phyloP scores from a whole-genome alignment of 345 rosid species.

The Orychophragmus violaceus region DNA sequence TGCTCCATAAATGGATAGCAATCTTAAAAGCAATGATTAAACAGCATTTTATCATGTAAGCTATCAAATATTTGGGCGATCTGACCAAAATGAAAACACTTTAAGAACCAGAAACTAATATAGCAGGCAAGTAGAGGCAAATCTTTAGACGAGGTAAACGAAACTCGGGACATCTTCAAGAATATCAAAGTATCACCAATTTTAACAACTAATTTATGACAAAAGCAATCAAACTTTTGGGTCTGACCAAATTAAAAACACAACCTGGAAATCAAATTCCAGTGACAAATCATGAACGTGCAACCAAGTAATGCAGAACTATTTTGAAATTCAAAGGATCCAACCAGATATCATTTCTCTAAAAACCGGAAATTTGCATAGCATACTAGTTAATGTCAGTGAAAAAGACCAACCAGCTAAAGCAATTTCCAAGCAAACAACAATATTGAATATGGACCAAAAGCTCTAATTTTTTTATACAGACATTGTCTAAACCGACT shows the following conservation, averaged over 20 bases:
- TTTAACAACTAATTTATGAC: neutral
- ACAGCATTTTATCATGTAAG: too few species aligned
- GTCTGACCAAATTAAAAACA: neutral
- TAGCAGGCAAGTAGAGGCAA: neutral
- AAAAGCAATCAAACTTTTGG: neutral
- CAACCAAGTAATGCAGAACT: neutral
- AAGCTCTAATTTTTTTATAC: conserved; percentile 38
- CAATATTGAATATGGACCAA: neutral
- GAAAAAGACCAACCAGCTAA: neutral
- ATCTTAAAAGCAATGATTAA: neutral
- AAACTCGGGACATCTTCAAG: neutral
- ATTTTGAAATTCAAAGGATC: too few species aligned
- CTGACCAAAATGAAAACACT: neutral
- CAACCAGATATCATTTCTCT: too few species aligned
- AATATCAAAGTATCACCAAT: neutral
- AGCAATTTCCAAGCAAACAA: neutral
- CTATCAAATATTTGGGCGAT: too few species aligned
- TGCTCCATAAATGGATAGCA: neutral
- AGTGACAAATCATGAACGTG: conserved; percentile 15
- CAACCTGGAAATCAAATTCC: conserved; percentile 55
- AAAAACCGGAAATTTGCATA: neutral
- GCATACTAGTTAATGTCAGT: neutral
- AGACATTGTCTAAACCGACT: neutral
- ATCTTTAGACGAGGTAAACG: neutral
- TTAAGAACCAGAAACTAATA: neutral